Conservation (phyloP, 306 rosid species). For the Delonix regia region DNA sequence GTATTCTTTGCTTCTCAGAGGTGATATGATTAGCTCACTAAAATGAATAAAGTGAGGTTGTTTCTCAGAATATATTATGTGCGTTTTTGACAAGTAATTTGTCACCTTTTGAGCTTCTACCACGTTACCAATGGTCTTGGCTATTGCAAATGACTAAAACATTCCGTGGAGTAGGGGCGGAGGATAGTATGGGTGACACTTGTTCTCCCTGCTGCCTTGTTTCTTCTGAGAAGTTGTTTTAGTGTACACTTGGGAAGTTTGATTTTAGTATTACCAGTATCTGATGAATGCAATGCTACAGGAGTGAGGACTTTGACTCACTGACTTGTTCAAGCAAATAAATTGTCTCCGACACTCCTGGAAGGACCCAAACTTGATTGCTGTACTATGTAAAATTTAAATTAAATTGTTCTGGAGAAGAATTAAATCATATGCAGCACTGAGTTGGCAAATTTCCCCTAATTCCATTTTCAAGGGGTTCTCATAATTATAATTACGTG, state of each 20-base stretch:
- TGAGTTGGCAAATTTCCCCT: background rate
- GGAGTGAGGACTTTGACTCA: background rate
- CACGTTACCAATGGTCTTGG: background rate
- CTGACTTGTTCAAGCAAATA: background rate
- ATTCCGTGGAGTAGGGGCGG: background rate
- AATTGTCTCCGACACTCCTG: background rate
- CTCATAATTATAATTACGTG: background rate
- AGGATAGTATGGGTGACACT: background rate
- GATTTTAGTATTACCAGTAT: background rate
- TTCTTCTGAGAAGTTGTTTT: background rate
- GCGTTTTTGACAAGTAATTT: background rate
- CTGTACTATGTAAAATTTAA: background rate
- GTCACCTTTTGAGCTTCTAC: background rate
- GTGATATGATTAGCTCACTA: conserved; percentile 44
- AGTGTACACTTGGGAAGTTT: background rate
- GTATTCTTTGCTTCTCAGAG: conserved; percentile 82
- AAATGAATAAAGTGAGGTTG: conserved; percentile 11
- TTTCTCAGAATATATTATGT: background rate
- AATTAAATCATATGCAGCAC: background rate
- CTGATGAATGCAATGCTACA: background rate
- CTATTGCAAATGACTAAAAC: conserved; percentile 11
- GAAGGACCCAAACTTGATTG: background rate
- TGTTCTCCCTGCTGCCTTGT: background rate
- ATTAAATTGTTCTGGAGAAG: background rate
- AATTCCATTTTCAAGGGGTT: conserved; percentile 11